phyloP scores from a whole-genome alignment of 2,329 filamentous ascomycete species.

The Macrophomina tecta region DNA sequence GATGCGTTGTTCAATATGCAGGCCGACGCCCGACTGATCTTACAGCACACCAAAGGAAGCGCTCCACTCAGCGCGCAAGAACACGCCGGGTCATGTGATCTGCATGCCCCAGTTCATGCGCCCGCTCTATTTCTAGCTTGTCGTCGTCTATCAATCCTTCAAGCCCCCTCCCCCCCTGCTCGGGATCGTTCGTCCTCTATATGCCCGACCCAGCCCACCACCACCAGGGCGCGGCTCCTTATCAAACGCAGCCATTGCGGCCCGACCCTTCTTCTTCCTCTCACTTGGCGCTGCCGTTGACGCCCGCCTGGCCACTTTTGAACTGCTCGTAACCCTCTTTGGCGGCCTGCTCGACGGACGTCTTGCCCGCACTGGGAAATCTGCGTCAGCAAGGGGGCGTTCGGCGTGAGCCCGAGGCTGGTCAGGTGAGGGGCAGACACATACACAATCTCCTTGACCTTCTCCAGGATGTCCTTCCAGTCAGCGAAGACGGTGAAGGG shows the following conservation, averaged over 20 bases:
- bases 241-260: slow-evolving; percentile 13
- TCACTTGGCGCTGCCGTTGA: slow-evolving; percentile 21
- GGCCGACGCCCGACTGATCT: no score
- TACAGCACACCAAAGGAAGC: not conserved
- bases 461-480: slow-evolving; percentile 78
- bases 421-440: slow-evolving; percentile 27
- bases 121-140: slow-evolving; percentile 19
- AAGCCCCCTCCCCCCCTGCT: not conserved
- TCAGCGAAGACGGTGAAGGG: slow-evolving; percentile 88
- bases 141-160: slow-evolving; percentile 3
- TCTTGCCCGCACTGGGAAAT: slow-evolving; percentile 65
- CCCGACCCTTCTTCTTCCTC: slow-evolving; percentile 13
- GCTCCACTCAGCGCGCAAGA: slow-evolving; percentile 14
- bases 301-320: slow-evolving; percentile 51
- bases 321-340: slow-evolving; percentile 55
- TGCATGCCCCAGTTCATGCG: not conserved
- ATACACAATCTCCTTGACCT: slow-evolving; percentile 73
- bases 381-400: not conserved
- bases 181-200: not conserved
- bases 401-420: not conserved
- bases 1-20: no score
- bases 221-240: slow-evolving; percentile 18
- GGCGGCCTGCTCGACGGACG: slow-evolving; percentile 73
- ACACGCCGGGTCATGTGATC: slow-evolving; percentile 26
- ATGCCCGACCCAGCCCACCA: slow-evolving; percentile 3